phyloP scores from a whole-genome alignment of 164 flowering plant species.

The Echeveria elegans region DNA sequence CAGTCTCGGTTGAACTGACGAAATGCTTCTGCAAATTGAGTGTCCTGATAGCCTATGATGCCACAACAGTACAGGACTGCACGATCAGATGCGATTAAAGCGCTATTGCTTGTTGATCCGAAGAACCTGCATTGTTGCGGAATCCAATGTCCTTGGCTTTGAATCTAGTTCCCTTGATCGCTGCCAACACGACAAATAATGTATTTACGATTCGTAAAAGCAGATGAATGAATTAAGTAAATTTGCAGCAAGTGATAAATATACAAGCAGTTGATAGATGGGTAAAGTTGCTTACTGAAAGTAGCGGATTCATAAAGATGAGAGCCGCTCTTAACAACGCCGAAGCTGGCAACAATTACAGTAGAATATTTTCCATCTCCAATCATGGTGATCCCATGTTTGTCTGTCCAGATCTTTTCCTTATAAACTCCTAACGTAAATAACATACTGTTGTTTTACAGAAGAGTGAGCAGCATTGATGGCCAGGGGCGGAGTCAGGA shows the following conservation, averaged over 20 bases:
- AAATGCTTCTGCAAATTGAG: constrained; percentile 25
- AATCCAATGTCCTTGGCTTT: constrained; percentile 32
- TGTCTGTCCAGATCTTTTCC: constrained; percentile 30
- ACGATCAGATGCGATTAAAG: constrained; percentile 24
- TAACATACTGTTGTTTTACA: too few relatives aligned
- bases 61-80: constrained; percentile 31
- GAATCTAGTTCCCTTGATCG: too few relatives aligned
- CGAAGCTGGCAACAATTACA: constrained; percentile 28
- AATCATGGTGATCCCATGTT: constrained; percentile 38
- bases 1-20: constrained; percentile 16
- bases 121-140: constrained; percentile 40
- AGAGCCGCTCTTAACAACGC: constrained; percentile 22
- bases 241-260: too few relatives aligned
- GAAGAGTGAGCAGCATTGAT: constrained; percentile 30
- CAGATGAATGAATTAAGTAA: too few relatives aligned
- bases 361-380: too few relatives aligned
- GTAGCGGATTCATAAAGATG: constrained; percentile 34
- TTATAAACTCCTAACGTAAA: constrained; percentile 34
- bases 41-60: constrained; percentile 39
- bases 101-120: constrained; percentile 33
- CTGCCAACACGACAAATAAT: too few relatives aligned
- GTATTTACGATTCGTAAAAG: too few relatives aligned
- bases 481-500: constrained; percentile 42
- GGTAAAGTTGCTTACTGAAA: constrained; percentile 27
- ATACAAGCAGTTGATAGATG: too few relatives aligned